These are phyloP conservation scores for Suillus luteus DNA, from an alignment of 768 basidiomycete genomes.

Conservation along the genomic window DNA sequence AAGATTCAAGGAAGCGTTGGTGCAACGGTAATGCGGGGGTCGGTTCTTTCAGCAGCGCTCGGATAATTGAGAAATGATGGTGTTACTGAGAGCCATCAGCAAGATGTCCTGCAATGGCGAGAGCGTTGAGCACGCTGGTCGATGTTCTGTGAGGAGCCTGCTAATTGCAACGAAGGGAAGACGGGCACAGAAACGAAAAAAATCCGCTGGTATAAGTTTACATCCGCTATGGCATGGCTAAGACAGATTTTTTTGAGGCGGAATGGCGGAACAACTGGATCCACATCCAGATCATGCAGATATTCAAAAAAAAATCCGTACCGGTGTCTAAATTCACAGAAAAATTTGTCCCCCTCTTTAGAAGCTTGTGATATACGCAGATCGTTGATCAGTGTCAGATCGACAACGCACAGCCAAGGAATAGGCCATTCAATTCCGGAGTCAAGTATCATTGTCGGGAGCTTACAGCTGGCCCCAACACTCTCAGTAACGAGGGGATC, in stretches of 20 bases:
- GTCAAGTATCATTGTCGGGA: not conserved
- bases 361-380: slow-evolving; percentile 13
- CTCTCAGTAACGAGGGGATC: slow-evolving; percentile 10
- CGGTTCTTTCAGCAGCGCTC: slow-evolving; percentile 20
- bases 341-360: slow-evolving; percentile 22
- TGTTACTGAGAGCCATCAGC: slow-evolving; percentile 27
- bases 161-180: slow-evolving; percentile 16
- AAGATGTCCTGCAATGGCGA: slow-evolving; percentile 16
- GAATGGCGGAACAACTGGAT: slow-evolving; percentile 6
- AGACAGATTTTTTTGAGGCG: slow-evolving; percentile 7
- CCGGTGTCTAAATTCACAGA: slow-evolving; percentile 14
- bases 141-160: slow-evolving; percentile 12
- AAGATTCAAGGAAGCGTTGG: not conserved
- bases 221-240: slow-evolving; percentile 27
- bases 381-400: not conserved
- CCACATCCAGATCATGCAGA: slow-evolving; percentile 1
- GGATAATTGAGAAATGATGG: slow-evolving; percentile 18
- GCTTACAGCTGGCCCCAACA: not conserved
- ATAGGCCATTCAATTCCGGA: not conserved
- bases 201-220: slow-evolving; percentile 28
- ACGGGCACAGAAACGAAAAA: slow-evolving; percentile 31
- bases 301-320: slow-evolving; percentile 20
- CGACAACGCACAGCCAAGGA: slow-evolving; percentile 2
- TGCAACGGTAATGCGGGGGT: slow-evolving; percentile 8
- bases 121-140: slow-evolving; percentile 13